Base-by-base conservation (phyloP, 2,329 filamentous ascomycete genomes). In the Mariannaea sp. region DNA sequence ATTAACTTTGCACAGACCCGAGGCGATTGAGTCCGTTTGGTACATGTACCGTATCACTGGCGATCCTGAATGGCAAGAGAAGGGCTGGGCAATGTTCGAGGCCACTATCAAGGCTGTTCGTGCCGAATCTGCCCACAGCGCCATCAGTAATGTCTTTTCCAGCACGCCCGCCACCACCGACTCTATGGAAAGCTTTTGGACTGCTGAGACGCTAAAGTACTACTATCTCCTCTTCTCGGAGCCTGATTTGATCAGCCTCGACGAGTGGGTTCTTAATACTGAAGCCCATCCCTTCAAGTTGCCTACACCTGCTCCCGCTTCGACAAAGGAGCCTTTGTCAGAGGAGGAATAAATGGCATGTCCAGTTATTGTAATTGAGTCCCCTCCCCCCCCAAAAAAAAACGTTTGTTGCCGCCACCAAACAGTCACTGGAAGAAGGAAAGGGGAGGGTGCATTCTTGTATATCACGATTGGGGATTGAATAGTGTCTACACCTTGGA, bases 41-140 rank as follows among this genome's bases (percentile, higher is more conserved):
- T 89, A 92, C 74, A 87, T 95, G 78, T 94, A 95, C 75, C 89
- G 92, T 67, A 90, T 95, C 71, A 95, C 90, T 0, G 92, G 90
- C 41, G 88, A 94, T 59, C 73, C 79, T 1, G 71, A 73, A 4
- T 91, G 90, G 80, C 87, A 88, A 68, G 90, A 95, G 22, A 87
- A 88, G 60, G 92, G 90, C 13, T 96, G 92, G 92, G 77, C 78
- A 43, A 95, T 96, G 90, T 96, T 91, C 69, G 75, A 85, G 58
- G 79, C 87, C 16, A 84, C 94, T 44, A 78, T 88, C 50, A 79
- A 79, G 27, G 79, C 84, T 26, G 92, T 90, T 2, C 75, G 77
- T 30, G 87, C 89, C 0, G 74, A 83, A 10, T 79, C 81, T 42
- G 90, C 85, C 7, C 85, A 91, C 73, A 86, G 84, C 9, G 89